Evolutionary conservation across 1,139 yeast genomes (phyloP).

Genomic region (Barnettozyma hawaiiensis): DNA sequence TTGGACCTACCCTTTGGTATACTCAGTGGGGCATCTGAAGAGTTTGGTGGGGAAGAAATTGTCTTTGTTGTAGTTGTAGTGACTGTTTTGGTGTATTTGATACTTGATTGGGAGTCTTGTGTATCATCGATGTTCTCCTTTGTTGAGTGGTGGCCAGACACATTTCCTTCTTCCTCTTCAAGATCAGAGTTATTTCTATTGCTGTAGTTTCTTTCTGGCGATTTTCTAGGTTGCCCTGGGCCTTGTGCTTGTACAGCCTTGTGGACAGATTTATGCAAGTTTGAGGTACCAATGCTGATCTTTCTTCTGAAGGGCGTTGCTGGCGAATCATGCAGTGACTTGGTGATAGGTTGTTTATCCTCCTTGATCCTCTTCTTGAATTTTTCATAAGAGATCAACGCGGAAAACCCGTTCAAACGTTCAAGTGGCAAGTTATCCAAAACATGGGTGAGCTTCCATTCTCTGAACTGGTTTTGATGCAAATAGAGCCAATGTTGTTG

Average conservation of each 20-base stretch:
- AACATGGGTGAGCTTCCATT: conserved; percentile 94
- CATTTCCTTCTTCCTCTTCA: conserved; percentile 14
- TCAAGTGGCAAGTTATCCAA: conserved; percentile 65
- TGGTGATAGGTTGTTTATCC: conserved; percentile 10
- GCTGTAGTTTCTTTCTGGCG: conserved; percentile 21
- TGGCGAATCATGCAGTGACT: conserved; percentile 41
- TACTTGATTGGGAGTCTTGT: conserved; percentile 27
- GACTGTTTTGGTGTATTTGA: conserved; percentile 42
- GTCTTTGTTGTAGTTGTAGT: conserved; percentile 47
- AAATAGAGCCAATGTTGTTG: conserved; percentile 98
- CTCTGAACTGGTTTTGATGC: conserved; percentile 92
- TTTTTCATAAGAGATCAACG: conserved; percentile 49
- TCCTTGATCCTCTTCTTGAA: conserved; percentile 18
- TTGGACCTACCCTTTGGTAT: conserved; percentile 23
- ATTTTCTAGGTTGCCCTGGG: conserved; percentile 96
- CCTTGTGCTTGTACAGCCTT: conserved; percentile 85
- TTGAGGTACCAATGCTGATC: conserved; percentile 54
- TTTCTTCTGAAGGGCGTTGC: conserved; percentile 73
- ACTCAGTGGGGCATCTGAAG: conserved; percentile 15
- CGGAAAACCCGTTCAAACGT: conserved; percentile 69
- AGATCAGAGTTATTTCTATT: conserved; percentile 19
- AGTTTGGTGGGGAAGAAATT: conserved; percentile 36
- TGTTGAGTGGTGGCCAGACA: conserved; percentile 12
- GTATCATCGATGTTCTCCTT: conserved; percentile 17
- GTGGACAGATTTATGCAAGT: conserved; percentile 59